Base-by-base conservation (phyloP, 495 filamentous ascomycete species). In the Penicillium manginii region DNA sequence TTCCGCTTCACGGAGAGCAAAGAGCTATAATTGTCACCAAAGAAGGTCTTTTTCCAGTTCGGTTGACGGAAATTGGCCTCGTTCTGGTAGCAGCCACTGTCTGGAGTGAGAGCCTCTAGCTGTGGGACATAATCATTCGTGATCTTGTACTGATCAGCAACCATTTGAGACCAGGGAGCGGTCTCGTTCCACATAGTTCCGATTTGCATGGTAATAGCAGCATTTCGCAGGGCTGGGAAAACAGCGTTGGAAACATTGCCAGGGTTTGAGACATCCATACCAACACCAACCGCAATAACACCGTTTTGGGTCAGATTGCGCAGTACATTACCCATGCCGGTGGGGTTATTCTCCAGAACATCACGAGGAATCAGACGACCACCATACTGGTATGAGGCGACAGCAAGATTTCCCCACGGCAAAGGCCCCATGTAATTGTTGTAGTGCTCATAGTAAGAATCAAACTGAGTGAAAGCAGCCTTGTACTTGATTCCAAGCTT, bases 311-410 rank as follows among this genome's bases (percentile, higher is more conserved):
- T 75, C 10, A 83, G 60, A 54, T 71, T 66, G 35, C 78, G 63
- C 4, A 81, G 67, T 2, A 68, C 63, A 12, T 67, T 52, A 23
- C 64, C 71, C 12, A 85, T 57, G 21, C 61, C 74, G 15, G 67
- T 69, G 66, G 74, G 78, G 60, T 84, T 82, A 19, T 67, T 52
- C 12, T 76, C 68, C 37, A 84, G 70, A 15, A 80, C 70, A 33
- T 60, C 22, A 39, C 76, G 75, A 5, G 85, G 84, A 48, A 89
- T 79, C 11, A 89, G 75, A 31, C 87, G 81, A 32, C 85, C 84
- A 19, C 84, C 85, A 61, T 81, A 82, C 51, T 85, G 79, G 59
- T 74, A 78, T 17, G 70, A 71, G 49, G 76, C 71, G 40, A 83
- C 78, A 10, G 69, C 70, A 49, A 84, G 53, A 63, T 72, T 74